Conservation (phyloP, 768 basidiomycete genomes). For the Cystofilobasidium macerans region DNA sequence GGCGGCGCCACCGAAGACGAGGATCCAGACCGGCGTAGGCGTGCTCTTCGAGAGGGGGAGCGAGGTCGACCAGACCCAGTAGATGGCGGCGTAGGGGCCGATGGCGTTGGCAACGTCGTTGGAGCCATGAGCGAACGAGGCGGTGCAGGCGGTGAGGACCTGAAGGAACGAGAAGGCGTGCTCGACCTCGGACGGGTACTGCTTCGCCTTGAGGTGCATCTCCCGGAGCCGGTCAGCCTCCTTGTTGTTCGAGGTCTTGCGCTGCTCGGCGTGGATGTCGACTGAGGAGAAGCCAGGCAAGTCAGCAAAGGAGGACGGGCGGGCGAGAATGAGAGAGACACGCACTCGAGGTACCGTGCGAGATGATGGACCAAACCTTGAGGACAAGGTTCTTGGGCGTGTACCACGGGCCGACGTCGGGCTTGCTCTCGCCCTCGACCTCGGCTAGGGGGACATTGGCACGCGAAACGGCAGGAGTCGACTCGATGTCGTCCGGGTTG, state of each 20-base stretch:
- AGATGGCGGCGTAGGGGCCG: constrained; percentile 41
- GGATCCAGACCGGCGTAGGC: constrained; percentile 40
- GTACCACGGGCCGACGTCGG: constrained; percentile 35
- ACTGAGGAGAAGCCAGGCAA: constrained; percentile 29
- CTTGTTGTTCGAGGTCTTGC: constrained; percentile 30
- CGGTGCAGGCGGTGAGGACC: constrained; percentile 41
- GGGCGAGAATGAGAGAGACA: background rate
- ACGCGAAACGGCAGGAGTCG: constrained; percentile 2
- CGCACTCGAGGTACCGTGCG: constrained; percentile 12
- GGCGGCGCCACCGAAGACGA: constrained; percentile 36
- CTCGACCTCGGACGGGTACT: constrained; percentile 43
- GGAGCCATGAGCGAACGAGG: constrained; percentile 43
- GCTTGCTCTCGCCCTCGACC: constrained; percentile 14
- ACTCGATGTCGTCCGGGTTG: background rate
- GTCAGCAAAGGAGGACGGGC: background rate
- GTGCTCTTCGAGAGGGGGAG: constrained; percentile 33
- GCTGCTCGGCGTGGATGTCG: constrained; percentile 36
- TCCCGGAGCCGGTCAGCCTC: constrained; percentile 28
- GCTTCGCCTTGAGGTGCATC: constrained; percentile 36
- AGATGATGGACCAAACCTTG: constrained; percentile 26
- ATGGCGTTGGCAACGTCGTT: constrained; percentile 41
- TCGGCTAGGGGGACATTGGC: constrained; percentile 4
- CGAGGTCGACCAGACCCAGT: constrained; percentile 37
- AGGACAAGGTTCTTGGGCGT: constrained; percentile 36
- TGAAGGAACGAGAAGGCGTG: constrained; percentile 43